These are phyloP conservation scores for Coniochaeta hoffmannii DNA, from an alignment of 2,329 filamentous ascomycete genomes.

Conservation along the genomic window DNA sequence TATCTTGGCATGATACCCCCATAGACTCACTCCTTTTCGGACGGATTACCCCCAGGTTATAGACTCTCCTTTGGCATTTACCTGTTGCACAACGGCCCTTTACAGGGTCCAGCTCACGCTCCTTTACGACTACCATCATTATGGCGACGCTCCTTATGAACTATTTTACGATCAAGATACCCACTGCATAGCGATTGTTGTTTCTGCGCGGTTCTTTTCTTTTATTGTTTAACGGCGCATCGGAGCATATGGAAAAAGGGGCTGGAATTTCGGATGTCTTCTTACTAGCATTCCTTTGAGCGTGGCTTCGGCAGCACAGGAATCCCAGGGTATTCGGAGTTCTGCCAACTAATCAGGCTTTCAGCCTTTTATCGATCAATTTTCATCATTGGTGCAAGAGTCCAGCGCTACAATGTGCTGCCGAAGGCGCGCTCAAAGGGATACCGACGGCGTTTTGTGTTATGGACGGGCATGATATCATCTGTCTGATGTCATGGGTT, in stretches of 20 bases:
- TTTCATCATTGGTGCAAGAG: no score
- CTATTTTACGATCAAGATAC: slow-evolving; percentile 31
- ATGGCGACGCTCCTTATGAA: slow-evolving; percentile 39
- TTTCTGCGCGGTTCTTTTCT: slow-evolving; percentile 12
- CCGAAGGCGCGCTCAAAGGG: no score
- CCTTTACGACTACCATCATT: slow-evolving; percentile 23
- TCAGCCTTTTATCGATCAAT: no score
- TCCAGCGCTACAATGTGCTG: no score
- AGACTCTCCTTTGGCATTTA: slow-evolving; percentile 33
- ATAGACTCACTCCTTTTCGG: slow-evolving; percentile 32
- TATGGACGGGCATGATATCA: background rate
- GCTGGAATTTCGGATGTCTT: background rate
- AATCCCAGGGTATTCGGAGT: no score
- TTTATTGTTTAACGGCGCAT: slow-evolving; percentile 7
- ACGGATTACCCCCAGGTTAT: slow-evolving; percentile 20
- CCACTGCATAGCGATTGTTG: slow-evolving; percentile 51
- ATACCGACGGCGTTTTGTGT: background rate
- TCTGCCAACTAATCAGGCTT: no score
- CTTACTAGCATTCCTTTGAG: background rate
- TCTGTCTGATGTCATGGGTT: background rate
- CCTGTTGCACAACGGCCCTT: background rate
- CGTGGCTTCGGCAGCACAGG: no score
- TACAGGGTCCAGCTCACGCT: slow-evolving; percentile 21
- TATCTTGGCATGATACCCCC: slow-evolving; percentile 29
- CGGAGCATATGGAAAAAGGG: background rate